Conservation (phyloP, 805 yeast species). For the Teunomyces gatunensis region DNA sequence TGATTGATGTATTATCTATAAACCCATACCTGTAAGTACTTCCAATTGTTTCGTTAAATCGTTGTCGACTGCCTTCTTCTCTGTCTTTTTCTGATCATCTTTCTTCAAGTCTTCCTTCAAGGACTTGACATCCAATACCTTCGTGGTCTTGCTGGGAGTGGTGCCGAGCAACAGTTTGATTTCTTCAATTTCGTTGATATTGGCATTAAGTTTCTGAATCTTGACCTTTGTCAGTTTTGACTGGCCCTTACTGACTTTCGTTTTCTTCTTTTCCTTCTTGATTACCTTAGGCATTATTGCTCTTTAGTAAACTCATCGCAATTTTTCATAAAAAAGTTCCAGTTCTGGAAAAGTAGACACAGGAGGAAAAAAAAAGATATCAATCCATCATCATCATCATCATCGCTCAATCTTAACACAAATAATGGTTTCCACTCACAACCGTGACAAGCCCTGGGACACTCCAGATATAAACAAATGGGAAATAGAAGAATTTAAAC, state of each 20-base stretch:
- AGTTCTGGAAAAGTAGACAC: background rate
- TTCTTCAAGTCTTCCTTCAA: slow-evolving; percentile 37
- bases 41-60: slow-evolving; percentile 48
- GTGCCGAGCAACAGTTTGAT: slow-evolving; percentile 15
- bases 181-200: slow-evolving; percentile 22
- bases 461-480: slow-evolving; percentile 93
- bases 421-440: slow-evolving; percentile 85
- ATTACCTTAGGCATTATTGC: slow-evolving; percentile 1
- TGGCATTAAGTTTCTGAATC: slow-evolving; percentile 33
- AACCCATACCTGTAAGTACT: slow-evolving; percentile 43
- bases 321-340: background rate
- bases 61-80: slow-evolving; percentile 32
- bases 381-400: slow-evolving; percentile 3
- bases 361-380: slow-evolving; percentile 2
- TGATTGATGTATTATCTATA: slow-evolving; percentile 11
- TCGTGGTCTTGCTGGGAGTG: slow-evolving; percentile 11
- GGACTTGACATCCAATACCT: slow-evolving; percentile 33
- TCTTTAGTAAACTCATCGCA: background rate
- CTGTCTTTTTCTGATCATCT: slow-evolving; percentile 31
- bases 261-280: background rate
- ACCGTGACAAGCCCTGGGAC: slow-evolving; percentile 97
- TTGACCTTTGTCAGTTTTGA: slow-evolving; percentile 10
- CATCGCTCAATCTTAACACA: background rate
- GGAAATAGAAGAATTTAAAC: slow-evolving; percentile 82
- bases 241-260: slow-evolving; percentile 7